Base-by-base conservation (phyloP, 2,329 filamentous ascomycete genomes). In the Corynespora cassiicola region DNA sequence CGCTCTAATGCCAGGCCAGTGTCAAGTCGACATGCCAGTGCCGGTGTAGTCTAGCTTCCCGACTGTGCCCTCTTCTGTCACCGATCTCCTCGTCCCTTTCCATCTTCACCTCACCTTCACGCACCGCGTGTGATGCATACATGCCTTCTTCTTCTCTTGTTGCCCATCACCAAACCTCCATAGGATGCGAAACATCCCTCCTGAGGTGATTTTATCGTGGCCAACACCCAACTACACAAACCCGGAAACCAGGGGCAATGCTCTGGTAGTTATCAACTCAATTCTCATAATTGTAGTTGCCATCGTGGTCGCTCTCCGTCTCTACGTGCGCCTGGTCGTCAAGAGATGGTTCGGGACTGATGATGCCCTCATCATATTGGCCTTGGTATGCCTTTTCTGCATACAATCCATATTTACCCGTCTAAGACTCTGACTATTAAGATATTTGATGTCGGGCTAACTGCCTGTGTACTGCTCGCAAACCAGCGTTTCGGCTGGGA, bases 271-370 rank as follows among this genome's bases (percentile, higher is more conserved):
- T 7, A 47, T 71, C 25, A 69, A 74, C 50, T 44, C 61, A 21
- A 47, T 72, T 16, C 66, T 73, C 42, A 63, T 72, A 23, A 32
- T 52, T 5, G 42, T 75, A 11, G 65, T 68, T 12, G 40, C 64
- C 5, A 31, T 69, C 7, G 56, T 63, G 3, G 69, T 75, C 1
- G 40, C 41, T 6, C 49, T 71, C 10, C 58, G 73, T 8, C 41
- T 73, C 19, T 74, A 72, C 42, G 69, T 68, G 8, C 62, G 73
- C 4, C 36, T 70, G 6, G 50, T 56, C 4, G 57, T 74, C 18
- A 74, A 73, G 43, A 58, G 65, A 26, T 70, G 68, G 65, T 68
- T 73, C 31, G 71, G 72, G 3, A 50, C 63, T 18, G 73, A 75
- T 39, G 73, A 75, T 44, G 35, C 60, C 9, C 65, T 70, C 39